Base-by-base conservation (phyloP, 805 yeast species). In the Monosporozyma yasuniensis region DNA sequence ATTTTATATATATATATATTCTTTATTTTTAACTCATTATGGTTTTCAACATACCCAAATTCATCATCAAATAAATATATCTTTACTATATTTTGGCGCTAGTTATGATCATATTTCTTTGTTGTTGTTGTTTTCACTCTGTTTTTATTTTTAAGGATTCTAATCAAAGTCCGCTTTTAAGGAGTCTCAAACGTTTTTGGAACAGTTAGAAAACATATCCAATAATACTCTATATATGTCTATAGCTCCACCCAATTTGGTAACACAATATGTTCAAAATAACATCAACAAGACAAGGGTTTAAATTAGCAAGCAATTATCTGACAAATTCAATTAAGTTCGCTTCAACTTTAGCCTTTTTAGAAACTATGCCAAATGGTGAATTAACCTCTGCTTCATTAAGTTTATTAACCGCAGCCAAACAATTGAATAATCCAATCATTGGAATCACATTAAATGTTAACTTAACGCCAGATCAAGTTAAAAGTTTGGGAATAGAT, bases 331-430 rank as follows among this genome's bases (percentile, higher is more conserved):
- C 42, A 5, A 16, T 22, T 3, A 49, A 46, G 28, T 41, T 44
- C 3, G 46, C 81, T 47, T 79, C 87, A 25, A 88, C 96, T 1
- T 73, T 90, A 61, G 84, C 95, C 1, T 79, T 86, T 54, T 69
- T 89, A 35, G 97, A 90, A 69, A 65, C 80, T 3, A 65, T 68
- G 47, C 66, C 74, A 4, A 79, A 78, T 18, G 73, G 78, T 14
- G 65, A 72, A 28, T 68, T 87, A 47, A 68, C 84, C 1, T 79
- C 93, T 11, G 78, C 86, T 4, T 78, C 95, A 5, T 73, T 87
- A 52, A 79, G 87, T 19, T 75, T 90, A 1, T 63, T 90, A 34
- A 71, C 79, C 11, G 98, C 98, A 11, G 96, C 98, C 18, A 67
- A 69, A 47, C 75, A 81, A 58, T 69, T 90, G 43, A 87, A 88